These are phyloP conservation scores for Diaporthe citrichinensis DNA, from an alignment of 2,329 filamentous ascomycete species.

Conservation along the genomic window DNA sequence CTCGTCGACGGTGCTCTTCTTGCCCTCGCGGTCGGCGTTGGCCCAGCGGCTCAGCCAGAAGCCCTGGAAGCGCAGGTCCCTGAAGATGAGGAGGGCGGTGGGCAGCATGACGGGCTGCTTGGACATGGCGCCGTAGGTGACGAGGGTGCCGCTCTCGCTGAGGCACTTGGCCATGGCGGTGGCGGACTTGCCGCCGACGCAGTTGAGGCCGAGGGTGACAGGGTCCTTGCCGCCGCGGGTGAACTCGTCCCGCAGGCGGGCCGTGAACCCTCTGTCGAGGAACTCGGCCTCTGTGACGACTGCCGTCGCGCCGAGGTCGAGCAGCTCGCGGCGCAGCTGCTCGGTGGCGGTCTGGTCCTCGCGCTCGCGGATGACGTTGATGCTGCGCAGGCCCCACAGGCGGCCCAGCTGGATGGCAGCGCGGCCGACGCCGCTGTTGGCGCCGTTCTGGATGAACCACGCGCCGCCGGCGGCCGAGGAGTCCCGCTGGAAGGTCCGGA, in stretches of 20 bases:
- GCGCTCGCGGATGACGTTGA: slow-evolving; percentile 88
- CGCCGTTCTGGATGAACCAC: slow-evolving; percentile 98
- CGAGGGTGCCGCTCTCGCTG: slow-evolving; percentile 77
- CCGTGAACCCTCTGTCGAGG: slow-evolving; percentile 71
- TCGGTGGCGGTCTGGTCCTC: slow-evolving; percentile 75
- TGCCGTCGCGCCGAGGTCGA: slow-evolving; percentile 68
- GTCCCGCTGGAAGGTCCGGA: slow-evolving; percentile 60
- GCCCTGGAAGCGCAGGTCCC: slow-evolving; percentile 87
- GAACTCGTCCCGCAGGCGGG: slow-evolving; percentile 69
- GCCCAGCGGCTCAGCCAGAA: slow-evolving; percentile 98
- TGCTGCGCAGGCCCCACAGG: slow-evolving; percentile 90
- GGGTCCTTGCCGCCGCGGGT: slow-evolving; percentile 80
- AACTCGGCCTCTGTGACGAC: slow-evolving; percentile 72
- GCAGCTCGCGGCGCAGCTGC: slow-evolving; percentile 66
- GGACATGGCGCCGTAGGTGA: slow-evolving; percentile 97
- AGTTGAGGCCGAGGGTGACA: slow-evolving; percentile 88
- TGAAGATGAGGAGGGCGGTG: slow-evolving; percentile 91
- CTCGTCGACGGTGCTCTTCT: slow-evolving; percentile 86
- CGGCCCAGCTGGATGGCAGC: slow-evolving; percentile 90
- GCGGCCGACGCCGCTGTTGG: slow-evolving; percentile 92
- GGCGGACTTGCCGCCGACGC: slow-evolving; percentile 90
- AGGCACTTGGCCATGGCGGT: slow-evolving; percentile 83
- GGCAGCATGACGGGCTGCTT: slow-evolving; percentile 87
- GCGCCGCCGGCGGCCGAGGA: slow-evolving; percentile 84
- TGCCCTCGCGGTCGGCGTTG: slow-evolving; percentile 78